A percentile compares a stretch with the other conserved stretches of the same genome.
Evolutionary conservation across 371 early-diverging fungal species (phyloP).

Genomic region (Syncephalastrum sp.): DNA sequence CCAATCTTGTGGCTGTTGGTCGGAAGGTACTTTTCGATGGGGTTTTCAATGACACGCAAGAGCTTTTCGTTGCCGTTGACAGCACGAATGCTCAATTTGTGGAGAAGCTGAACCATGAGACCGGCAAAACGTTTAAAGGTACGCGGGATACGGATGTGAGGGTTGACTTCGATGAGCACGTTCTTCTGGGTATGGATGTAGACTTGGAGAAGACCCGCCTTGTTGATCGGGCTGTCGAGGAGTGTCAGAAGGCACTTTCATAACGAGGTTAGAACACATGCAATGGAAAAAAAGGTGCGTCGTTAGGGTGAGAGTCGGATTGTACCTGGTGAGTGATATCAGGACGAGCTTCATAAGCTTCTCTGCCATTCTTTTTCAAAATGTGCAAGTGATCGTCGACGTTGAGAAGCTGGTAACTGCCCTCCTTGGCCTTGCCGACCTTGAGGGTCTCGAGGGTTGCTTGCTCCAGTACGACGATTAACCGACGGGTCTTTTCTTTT

Average conservation of each 20-base stretch:
- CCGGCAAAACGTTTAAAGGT: constrained; percentile 98
- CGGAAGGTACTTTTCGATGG: constrained; percentile 91
- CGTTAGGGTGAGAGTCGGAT: neutral
- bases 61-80: constrained; percentile 91
- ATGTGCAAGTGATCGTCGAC: constrained; percentile 95
- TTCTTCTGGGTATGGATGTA: constrained; percentile 94
- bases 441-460: constrained; percentile 95
- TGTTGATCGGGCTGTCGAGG: constrained; percentile 97
- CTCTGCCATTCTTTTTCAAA: constrained; percentile 81
- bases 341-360: constrained; percentile 86
- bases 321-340: constrained; percentile 95
- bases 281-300: neutral
- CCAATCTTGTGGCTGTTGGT: constrained; percentile 86
- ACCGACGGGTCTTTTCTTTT: constrained; percentile 77
- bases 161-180: constrained; percentile 96
- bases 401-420: constrained; percentile 90
- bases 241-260: constrained; percentile 90
- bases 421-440: constrained; percentile 88
- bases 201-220: constrained; percentile 94
- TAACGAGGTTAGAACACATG: neutral
- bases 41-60: constrained; percentile 95
- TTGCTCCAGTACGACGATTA: constrained; percentile 91
- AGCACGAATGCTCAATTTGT: constrained; percentile 93
- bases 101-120: constrained; percentile 96
- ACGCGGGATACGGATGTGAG: constrained; percentile 96